These are phyloP conservation scores for Mycena galericulata DNA, from an alignment of 768 basidiomycete genomes.

Conservation along the genomic window DNA sequence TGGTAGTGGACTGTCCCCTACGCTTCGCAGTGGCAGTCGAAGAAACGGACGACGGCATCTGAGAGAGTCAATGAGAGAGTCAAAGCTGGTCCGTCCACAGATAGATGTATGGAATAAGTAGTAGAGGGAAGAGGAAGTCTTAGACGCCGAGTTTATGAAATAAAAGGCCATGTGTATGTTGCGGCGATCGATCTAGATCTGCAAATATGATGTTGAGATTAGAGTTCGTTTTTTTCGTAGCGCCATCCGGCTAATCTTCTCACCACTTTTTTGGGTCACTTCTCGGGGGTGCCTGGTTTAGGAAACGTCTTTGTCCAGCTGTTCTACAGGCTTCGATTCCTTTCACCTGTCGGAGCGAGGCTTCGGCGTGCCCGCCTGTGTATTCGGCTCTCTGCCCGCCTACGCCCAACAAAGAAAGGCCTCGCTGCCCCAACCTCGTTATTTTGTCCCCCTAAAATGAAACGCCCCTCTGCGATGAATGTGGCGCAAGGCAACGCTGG, in stretches of 20 bases:
- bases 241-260: conserved; percentile 3
- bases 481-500: too few species aligned
- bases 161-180: neutral
- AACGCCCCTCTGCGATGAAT: too few species aligned
- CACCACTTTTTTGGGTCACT: neutral
- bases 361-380: too few species aligned
- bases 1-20: neutral
- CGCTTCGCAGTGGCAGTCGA: neutral
- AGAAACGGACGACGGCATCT: neutral
- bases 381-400: too few species aligned
- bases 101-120: neutral
- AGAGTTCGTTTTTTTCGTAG: conserved; percentile 7
- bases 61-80: neutral
- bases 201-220: conserved; percentile 2
- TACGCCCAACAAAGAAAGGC: too few species aligned
- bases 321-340: too few species aligned
- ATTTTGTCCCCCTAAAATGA: too few species aligned
- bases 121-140: neutral
- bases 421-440: too few species aligned
- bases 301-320: neutral
- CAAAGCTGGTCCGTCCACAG: neutral
- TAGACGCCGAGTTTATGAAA: neutral
- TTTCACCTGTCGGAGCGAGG: too few species aligned
- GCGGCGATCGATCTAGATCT: conserved; percentile 11
- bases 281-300: neutral